A percentile compares a stretch with the other conserved stretches of the same genome.
Conservation (phyloP, 805 yeast genomes). For the Groenewaldozyma tartarivorans region DNA sequence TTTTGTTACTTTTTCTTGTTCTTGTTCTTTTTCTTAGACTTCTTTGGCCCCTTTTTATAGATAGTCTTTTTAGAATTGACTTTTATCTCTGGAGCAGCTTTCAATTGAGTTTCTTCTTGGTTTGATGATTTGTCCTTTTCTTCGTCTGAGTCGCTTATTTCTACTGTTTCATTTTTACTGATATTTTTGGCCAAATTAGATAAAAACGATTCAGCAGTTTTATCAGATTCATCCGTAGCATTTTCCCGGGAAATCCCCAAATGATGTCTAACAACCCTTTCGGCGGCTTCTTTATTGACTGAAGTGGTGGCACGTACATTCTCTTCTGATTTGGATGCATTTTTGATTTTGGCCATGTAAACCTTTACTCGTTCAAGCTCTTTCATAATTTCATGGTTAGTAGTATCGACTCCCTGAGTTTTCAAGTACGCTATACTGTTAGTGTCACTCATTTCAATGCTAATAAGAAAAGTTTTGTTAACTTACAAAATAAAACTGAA, state of each 20-base stretch:
- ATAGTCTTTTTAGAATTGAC: not conserved
- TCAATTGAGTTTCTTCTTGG: not conserved
- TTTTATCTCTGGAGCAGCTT: not conserved
- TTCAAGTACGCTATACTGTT: constrained; percentile 33
- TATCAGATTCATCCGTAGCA: too few relatives aligned
- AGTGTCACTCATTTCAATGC: not conserved
- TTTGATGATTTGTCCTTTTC: not conserved
- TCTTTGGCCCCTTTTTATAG: not conserved
- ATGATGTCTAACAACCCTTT: constrained; percentile 38
- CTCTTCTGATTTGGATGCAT: constrained; percentile 8
- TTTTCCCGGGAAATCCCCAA: constrained; percentile 25
- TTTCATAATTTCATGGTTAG: constrained; percentile 50
- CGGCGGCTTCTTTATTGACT: constrained; percentile 34
- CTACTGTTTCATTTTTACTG: not conserved
- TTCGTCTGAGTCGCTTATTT: not conserved
- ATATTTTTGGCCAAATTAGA: too few relatives aligned
- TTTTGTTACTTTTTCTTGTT: too few relatives aligned
- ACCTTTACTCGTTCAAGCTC: constrained; percentile 58
- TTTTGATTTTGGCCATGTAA: constrained; percentile 54
- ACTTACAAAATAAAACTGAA: constrained; percentile 17
- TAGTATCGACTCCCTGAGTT: constrained; percentile 46
- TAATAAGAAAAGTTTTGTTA: not conserved
- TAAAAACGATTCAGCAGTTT: too few relatives aligned
- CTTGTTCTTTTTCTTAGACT: constrained; percentile 3
- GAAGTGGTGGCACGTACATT: constrained; percentile 5